Evolutionary conservation across 805 yeast genomes (phyloP).

Genomic region (Priceomyces carsonii): DNA sequence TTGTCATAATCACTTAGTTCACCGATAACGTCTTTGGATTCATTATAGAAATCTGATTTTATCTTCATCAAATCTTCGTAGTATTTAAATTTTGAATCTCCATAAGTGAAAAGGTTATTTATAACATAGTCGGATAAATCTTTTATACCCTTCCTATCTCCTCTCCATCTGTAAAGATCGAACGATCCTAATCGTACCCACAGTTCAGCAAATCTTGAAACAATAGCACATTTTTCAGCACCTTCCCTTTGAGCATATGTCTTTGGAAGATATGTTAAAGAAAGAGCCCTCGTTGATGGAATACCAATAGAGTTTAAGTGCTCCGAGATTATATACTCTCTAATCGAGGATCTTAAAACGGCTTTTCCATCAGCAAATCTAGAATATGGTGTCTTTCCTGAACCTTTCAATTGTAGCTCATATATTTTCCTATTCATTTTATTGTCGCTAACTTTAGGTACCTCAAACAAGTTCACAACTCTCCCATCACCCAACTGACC

Average conservation of each 20-base stretch:
- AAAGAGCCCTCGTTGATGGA: slow-evolving; percentile 82
- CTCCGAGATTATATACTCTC: slow-evolving; percentile 88
- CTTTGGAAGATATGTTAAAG: slow-evolving; percentile 69
- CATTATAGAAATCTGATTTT: slow-evolving; percentile 20
- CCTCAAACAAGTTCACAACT: slow-evolving; percentile 78
- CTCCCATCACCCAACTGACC: slow-evolving; percentile 98
- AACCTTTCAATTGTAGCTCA: slow-evolving; percentile 86
- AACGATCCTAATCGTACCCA: slow-evolving; percentile 92
- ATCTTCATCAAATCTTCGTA: slow-evolving; percentile 22
- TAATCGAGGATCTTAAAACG: slow-evolving; percentile 78
- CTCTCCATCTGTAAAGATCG: slow-evolving; percentile 75
- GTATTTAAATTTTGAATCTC: slow-evolving; percentile 27
- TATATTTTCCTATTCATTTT: slow-evolving; percentile 39
- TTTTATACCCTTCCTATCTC: slow-evolving; percentile 63
- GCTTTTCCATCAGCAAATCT: slow-evolving; percentile 98
- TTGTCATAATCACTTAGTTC: slow-evolving; percentile 62
- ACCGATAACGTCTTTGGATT: slow-evolving; percentile 23
- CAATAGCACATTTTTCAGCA: slow-evolving; percentile 82
- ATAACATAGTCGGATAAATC: slow-evolving; percentile 73
- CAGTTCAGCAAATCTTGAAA: slow-evolving; percentile 76
- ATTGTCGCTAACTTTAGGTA: slow-evolving; percentile 39
- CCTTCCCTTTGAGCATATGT: slow-evolving; percentile 73
- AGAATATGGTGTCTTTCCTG: slow-evolving; percentile 89
- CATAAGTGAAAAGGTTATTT: slow-evolving; percentile 53
- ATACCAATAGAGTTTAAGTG: slow-evolving; percentile 77